Evolutionary conservation across 2,329 filamentous ascomycete species (phyloP).

Genomic region (Graphium sp.): DNA sequence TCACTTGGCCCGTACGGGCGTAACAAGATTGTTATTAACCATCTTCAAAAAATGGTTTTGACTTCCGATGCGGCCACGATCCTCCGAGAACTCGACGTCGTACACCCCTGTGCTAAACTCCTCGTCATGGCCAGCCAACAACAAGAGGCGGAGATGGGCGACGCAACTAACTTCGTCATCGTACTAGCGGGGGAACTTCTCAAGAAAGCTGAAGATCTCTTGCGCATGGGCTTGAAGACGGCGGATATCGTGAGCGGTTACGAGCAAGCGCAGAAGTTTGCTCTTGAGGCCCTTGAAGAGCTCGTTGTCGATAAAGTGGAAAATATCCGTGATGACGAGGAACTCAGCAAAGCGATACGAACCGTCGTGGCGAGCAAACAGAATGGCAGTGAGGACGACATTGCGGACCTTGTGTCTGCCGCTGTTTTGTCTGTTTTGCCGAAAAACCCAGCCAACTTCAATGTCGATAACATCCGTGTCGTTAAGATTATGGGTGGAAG

Average conservation of each 20-base stretch:
- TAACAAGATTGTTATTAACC: slow-evolving; percentile 99
- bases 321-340: slow-evolving; percentile 62
- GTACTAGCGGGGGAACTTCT: slow-evolving; percentile 87
- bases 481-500: slow-evolving; percentile 99
- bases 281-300: slow-evolving; percentile 71
- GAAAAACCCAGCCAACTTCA: slow-evolving; percentile 92
- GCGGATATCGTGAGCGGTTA: slow-evolving; percentile 93
- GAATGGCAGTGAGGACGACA: slow-evolving; percentile 76
- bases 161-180: slow-evolving; percentile 95
- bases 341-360: slow-evolving; percentile 87
- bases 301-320: slow-evolving; percentile 82
- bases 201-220: slow-evolving; percentile 90
- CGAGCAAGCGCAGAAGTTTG: slow-evolving; percentile 83
- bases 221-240: slow-evolving; percentile 96
- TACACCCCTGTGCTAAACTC: slow-evolving; percentile 93
- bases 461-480: slow-evolving; percentile 95
- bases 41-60: slow-evolving; percentile 98
- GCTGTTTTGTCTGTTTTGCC: slow-evolving; percentile 74
- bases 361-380: slow-evolving; percentile 97
- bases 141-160: slow-evolving; percentile 97
- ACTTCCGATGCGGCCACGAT: slow-evolving; percentile 97
- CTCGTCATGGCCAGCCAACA: slow-evolving; percentile 98
- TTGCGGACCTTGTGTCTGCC: slow-evolving; percentile 77
- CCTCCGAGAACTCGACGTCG: slow-evolving; percentile 89
- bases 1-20: slow-evolving; percentile 93